A percentile compares a stretch with the other conserved stretches of the same genome.
These are phyloP conservation scores for Citropsis articulata DNA, from an alignment of 345 rosid genomes.

Conservation along the genomic window DNA sequence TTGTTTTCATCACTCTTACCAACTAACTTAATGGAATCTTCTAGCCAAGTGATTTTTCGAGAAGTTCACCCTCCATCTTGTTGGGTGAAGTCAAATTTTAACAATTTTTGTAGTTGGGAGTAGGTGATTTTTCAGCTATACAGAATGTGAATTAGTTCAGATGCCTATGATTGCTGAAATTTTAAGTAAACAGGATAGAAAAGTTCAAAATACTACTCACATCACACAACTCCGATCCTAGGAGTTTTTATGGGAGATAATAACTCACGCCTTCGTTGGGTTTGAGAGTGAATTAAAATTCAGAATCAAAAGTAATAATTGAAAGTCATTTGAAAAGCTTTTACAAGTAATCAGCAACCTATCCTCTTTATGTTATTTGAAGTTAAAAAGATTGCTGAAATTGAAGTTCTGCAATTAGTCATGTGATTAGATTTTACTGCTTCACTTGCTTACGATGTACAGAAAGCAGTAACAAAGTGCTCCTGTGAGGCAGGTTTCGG, in stretches of 20 bases:
- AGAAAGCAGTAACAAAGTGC: background rate
- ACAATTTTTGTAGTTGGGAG: background rate
- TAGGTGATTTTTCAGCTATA: background rate
- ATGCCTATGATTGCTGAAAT: background rate
- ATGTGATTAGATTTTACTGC: background rate
- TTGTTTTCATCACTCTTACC: background rate
- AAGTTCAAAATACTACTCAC: background rate
- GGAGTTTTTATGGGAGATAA: background rate
- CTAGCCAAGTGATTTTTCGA: background rate
- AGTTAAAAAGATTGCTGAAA: background rate
- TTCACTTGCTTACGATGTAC: background rate
- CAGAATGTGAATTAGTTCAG: background rate
- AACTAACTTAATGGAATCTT: background rate
- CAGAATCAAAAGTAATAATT: background rate
- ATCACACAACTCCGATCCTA: background rate
- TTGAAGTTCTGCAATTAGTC: background rate
- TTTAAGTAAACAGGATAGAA: background rate
- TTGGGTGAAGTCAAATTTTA: background rate
- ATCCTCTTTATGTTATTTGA: background rate
- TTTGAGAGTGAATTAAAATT: background rate
- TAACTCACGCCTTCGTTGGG: background rate
- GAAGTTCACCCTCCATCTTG: background rate
- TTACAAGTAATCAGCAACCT: background rate
- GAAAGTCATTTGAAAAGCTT: background rate
- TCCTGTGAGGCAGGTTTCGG: slow-evolving; percentile 52